Evolutionary conservation across 371 early-diverging fungal species (phyloP).

Genomic region (Entomophthora muscae): DNA sequence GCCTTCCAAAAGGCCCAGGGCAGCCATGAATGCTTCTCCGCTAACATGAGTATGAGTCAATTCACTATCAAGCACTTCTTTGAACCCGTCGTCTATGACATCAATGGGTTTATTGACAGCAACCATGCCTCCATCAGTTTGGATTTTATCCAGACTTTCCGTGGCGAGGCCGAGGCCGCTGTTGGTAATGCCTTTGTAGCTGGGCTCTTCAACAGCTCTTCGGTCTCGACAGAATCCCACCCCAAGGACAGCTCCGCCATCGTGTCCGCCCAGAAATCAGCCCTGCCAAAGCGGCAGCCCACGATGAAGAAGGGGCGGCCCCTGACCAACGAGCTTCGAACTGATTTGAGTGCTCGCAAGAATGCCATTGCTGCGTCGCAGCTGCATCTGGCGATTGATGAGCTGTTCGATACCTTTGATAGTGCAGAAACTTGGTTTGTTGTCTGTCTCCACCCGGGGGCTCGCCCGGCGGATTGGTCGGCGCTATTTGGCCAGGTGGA

Average conservation of each 20-base stretch:
- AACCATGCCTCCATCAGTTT: slow-evolving; percentile 54
- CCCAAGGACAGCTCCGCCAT: slow-evolving; percentile 56
- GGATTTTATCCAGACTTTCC: slow-evolving; percentile 69
- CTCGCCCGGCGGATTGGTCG: slow-evolving; percentile 32
- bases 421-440: slow-evolving; percentile 78
- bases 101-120: slow-evolving; percentile 44
- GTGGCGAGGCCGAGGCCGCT: slow-evolving; percentile 25
- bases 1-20: slow-evolving; percentile 20
- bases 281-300: slow-evolving; percentile 52
- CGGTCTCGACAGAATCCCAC: slow-evolving; percentile 65
- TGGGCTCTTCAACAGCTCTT: slow-evolving; percentile 56
- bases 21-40: slow-evolving; percentile 10
- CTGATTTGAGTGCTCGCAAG: slow-evolving; percentile 16
- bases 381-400: slow-evolving; percentile 53
- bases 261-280: slow-evolving; percentile 46
- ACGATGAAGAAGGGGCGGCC: slow-evolving; percentile 31
- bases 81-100: slow-evolving; percentile 45
- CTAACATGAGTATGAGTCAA: neutral
- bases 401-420: slow-evolving; percentile 55
- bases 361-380: slow-evolving; percentile 38
- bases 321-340: slow-evolving; percentile 7
- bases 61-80: slow-evolving; percentile 66
- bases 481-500: slow-evolving; percentile 44
- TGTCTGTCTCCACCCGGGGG: slow-evolving; percentile 63
- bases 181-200: slow-evolving; percentile 64